phyloP scores from a whole-genome alignment of 305 asterid genomes.

The Petunia hybrid region DNA sequence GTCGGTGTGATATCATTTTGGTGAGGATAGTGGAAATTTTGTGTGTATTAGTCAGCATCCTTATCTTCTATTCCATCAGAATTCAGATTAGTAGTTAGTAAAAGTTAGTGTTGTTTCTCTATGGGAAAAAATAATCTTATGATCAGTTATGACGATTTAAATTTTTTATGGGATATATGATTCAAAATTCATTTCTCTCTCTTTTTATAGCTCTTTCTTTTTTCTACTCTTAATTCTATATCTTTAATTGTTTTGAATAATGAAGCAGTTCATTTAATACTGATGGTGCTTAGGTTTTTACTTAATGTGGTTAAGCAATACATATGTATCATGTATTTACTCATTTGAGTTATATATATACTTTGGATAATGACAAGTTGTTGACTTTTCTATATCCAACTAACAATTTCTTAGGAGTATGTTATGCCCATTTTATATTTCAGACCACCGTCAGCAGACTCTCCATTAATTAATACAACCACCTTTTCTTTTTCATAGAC shows the following conservation, averaged over 20 bases:
- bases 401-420: neutral
- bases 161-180: too few species aligned
- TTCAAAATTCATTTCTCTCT: too few species aligned
- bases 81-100: neutral
- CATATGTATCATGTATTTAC: neutral
- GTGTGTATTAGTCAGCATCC: neutral
- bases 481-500: neutral
- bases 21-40: too few species aligned
- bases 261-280: too few species aligned
- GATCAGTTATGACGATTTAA: too few species aligned
- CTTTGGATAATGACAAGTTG: neutral
- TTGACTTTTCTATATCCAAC: neutral
- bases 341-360: neutral
- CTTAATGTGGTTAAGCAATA: too few species aligned
- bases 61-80: neutral
- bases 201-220: too few species aligned
- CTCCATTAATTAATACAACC: neutral
- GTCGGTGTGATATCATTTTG: too few species aligned
- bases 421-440: neutral
- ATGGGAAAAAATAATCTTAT: neutral
- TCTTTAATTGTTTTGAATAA: too few species aligned
- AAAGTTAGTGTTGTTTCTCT: neutral
- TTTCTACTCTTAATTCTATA: too few species aligned
- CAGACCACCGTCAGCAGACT: neutral
- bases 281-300: too few species aligned